A percentile compares a stretch with the other conserved stretches of the same genome.
Conservation (phyloP, 306 rosid species). For the Castanea mollissima region DNA sequence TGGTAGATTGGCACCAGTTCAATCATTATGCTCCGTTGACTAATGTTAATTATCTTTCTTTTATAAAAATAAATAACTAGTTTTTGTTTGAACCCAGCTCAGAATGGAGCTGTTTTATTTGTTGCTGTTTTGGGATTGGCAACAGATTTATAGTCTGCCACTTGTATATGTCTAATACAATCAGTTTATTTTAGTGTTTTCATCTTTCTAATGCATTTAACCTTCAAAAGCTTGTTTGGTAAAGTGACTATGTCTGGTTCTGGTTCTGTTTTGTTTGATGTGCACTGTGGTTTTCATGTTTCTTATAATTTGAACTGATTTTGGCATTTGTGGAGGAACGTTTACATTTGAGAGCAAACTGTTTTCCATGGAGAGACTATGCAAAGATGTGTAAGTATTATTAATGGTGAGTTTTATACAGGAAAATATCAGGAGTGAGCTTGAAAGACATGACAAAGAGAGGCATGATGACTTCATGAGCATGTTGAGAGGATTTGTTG, state of each 20-base stretch:
- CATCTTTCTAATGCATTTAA: background rate
- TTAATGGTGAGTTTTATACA: slow-evolving; percentile 11
- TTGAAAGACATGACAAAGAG: slow-evolving; percentile 54
- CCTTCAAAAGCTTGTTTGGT: background rate
- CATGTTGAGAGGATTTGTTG: slow-evolving; percentile 60
- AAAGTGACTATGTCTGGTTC: background rate
- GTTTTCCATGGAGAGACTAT: background rate
- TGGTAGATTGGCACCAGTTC: no score
- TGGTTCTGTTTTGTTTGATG: background rate
- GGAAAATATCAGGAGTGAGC: slow-evolving; percentile 61
- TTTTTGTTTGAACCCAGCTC: no score
- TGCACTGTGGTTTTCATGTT: background rate
- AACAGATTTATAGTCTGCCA: background rate
- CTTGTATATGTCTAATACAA: background rate
- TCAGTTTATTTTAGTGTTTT: background rate
- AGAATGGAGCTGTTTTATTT: no score
- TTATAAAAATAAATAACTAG: no score
- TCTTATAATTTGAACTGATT: background rate
- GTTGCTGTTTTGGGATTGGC: no score
- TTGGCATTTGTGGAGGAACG: background rate
- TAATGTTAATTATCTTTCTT: no score
- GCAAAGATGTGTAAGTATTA: background rate
- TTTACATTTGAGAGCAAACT: background rate
- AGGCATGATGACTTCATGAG: slow-evolving; percentile 47
- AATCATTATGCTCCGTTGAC: no score